Evolutionary conservation across 129 eudicot species (phyloP), one percentile per base, ranked within the genome.

Genomic region (Centrapalus pauciflorus): DNA sequence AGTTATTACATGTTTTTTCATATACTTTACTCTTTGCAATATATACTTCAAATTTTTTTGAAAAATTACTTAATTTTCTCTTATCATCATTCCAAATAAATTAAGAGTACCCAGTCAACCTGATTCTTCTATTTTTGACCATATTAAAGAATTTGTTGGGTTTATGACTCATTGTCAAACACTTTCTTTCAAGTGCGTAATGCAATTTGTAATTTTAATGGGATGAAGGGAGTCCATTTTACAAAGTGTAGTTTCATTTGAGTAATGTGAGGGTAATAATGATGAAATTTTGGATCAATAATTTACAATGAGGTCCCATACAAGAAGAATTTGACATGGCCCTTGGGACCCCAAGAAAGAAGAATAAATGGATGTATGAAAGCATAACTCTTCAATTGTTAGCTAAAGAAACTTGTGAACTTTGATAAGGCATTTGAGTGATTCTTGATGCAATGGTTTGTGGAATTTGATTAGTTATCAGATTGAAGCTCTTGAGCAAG

Each of bases 401-500:
- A 14, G 5, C 9, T n/a, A 45, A 14, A 45, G 16, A 45, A 63
- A 4, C 21, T 52, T 23, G 16, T n/a, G 21, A 25, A 5, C 38
- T 17, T 33, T 38, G 45, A 33, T 51, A 24, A 35, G 19, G 29
- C n/a, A n/a, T 21, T n/a, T 29, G 8, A 34, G 27, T 28, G 43
- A 26, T 62, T 54, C 3, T 43, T 64, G 59, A 64, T 74, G 72
- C 66, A 43, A 21, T 43, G 0, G 23, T 23, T 69, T 64, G 59
- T 66, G 55, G 25, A 49, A 6, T 45, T 34, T 57, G 51, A 9
- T 30, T 50, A 94, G 99, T 68, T 94, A 94, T 69, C 99, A 94
- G 61, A 58, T 94, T 32, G 99, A 94, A 62, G 99, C 97, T 7
- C 32, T 89, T 25, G 95, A 84, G 30, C 77, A 70, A 51, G 96